Evolutionary conservation across 345 rosid species (phyloP), one percentile per base, ranked within the genome.

Genomic region (Lenwebbia sp.): DNA sequence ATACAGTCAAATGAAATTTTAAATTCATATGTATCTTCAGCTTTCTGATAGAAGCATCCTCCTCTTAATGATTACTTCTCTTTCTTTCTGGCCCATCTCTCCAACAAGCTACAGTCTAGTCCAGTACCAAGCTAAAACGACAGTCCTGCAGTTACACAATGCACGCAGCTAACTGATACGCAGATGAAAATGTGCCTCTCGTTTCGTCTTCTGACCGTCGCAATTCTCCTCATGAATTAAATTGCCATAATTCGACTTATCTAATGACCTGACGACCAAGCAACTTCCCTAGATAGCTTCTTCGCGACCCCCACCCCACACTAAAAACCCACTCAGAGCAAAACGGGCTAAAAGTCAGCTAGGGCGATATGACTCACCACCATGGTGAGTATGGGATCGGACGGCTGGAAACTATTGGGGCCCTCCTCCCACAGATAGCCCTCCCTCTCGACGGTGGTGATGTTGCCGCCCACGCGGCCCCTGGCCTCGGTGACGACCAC

Each of bases 351-450:
- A 58, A 23, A 49, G 28, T 40, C 49, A 85, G 82, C 82, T 52
- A 53, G 50, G 47, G 47, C 58, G 57, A 26, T 22, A 57, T 54
- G 86, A 81, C 92, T 10, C 91, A 96, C 99, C 96, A 88, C 99
- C 96, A 94, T 93, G 54, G 95, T 94, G 84, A 97, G 98, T 90
- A 97, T 94, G 26, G 99, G 92, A 94, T 97, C 98, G 57, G 99
- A 95, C 30, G 99, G 99, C 88, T 97, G 98, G 89, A 94, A 97
- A 82, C 99, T 97, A 88, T 97, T 97, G 28, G 99, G 99, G 17
- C 97, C 98, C 90, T 96, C 99, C 89, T 97, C 99, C 99, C 99
- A 96, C 1, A 97, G 91, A 91, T 91, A 96, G 15, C 99, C 99
- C 85, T 94, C 96, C 85, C 91, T 90, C 91, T 97, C 97, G 55